Evolutionary conservation across 2,329 filamentous ascomycete genomes (phyloP).

Genomic region (Colletotrichum lupini): DNA sequence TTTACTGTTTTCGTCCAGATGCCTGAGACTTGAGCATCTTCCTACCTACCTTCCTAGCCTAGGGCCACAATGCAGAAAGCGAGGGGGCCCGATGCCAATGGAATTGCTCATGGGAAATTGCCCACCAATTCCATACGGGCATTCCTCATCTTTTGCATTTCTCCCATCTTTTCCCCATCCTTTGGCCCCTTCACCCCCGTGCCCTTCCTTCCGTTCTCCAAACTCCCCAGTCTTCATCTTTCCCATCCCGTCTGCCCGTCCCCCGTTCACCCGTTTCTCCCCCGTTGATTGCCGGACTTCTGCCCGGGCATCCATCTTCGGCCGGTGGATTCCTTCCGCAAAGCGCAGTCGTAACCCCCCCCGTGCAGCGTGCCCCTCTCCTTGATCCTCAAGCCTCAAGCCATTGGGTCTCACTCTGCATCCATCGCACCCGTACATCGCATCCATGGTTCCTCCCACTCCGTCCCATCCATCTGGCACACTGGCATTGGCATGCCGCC

Average conservation of each 20-base stretch:
- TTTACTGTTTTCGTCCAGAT: not conserved
- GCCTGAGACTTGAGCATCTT: not conserved
- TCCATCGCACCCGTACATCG: not conserved
- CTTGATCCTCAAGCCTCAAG: not conserved
- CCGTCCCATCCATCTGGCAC: not conserved
- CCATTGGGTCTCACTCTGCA: not conserved
- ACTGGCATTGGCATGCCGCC: conserved; percentile 3
- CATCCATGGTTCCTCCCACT: not conserved
- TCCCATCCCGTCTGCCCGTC: not conserved
- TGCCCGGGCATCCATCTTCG: not conserved
- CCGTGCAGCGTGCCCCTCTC: not conserved
- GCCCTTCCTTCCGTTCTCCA: not conserved
- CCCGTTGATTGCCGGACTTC: not conserved
- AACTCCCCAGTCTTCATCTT: not conserved
- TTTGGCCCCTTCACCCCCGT: not conserved
- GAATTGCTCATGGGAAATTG: conserved; percentile 3
- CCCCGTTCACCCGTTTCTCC: not conserved
- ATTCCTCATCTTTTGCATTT: conserved; percentile 5
- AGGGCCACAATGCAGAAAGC: not conserved
- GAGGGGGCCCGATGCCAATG: not conserved
- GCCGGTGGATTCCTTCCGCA: not conserved
- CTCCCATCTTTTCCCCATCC: not conserved
- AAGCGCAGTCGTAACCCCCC: not conserved
- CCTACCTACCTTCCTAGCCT: not conserved
- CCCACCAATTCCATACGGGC: not conserved